phyloP scores from a whole-genome alignment of 2,329 filamentous ascomycete species.

The Fusarium sambucinum region DNA sequence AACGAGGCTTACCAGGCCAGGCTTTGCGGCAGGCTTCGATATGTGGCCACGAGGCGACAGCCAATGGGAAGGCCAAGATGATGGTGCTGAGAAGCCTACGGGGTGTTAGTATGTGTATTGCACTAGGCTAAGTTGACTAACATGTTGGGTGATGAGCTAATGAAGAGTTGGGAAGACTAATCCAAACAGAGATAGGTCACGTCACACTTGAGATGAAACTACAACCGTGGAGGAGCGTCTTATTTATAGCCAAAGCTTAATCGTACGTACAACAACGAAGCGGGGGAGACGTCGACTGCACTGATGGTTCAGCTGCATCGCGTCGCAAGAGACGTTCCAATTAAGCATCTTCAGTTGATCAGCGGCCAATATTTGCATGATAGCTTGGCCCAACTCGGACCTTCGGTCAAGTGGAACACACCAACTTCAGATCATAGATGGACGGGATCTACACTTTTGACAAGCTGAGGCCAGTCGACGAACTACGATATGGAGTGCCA shows the following conservation, averaged over 20 bases:
- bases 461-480: not conserved
- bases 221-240: accelerated
- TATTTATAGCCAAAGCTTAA: not conserved
- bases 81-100: not conserved
- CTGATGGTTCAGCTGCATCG: not conserved
- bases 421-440: not conserved
- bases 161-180: accelerated
- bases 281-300: accelerated
- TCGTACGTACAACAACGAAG: not conserved
- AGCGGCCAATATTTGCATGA: not conserved
- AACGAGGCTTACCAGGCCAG: not conserved
- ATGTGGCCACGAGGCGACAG: not conserved
- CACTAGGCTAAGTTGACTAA: not conserved
- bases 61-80: not conserved
- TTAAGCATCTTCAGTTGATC: not conserved
- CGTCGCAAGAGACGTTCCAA: accelerated
- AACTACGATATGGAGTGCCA: accelerated
- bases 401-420: accelerated
- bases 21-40: not conserved
- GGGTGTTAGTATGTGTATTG: not conserved
- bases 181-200: accelerated
- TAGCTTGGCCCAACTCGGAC: not conserved
- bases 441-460: accelerated
- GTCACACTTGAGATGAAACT: not conserved
- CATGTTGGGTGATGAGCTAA: accelerated